Base-by-base conservation (phyloP, 345 rosid species). In the Euphorbia tirucalli region DNA sequence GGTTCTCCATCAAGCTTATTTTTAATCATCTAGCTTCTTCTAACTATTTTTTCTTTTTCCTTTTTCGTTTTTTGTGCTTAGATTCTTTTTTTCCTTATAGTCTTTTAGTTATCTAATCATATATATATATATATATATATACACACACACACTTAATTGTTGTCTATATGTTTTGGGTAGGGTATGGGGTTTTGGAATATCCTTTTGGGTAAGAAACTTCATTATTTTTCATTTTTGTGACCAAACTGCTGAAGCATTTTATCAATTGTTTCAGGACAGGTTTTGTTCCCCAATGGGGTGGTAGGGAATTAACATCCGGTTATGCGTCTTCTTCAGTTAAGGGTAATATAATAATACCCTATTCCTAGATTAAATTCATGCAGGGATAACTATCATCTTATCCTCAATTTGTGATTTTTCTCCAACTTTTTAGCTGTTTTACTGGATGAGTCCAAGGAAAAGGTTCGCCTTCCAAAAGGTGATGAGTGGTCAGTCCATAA, bases 401-500 rank as follows among this genome's bases (percentile, higher is more conserved):
- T 65, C 21, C 4, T 16, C 22, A 18, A 30, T 60, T 19, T 35
- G 32, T 41, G 13, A 66, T 16, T 59, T 50, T 56, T 49, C 59
- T 62, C 55, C 16, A 46, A 14, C 49, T 48, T 78, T 70, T 44
- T 82, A 87, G 94, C 85, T 79, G 80, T 84, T 75, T 76, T 88
- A 19, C 70, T 76, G 37, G 92, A 83, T 73, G 78, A 73, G 46
- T 59, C 84, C 0, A 66, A 72, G 35, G 91, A 87, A 48, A 77
- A 87, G 71, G 78, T 75, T 76, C 74, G 72, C 37, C 77, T 93
- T 65, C 90, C 88, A 0, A 89, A 85, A 71, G 97, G 97, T 64
- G 85, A 84, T 41, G 71, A 58, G 82, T 96, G 99, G 99, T 86
- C 93, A 28, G 92, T 96, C 72, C 98, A 93, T 35, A 96, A 93